Base-by-base conservation (phyloP, 306 rosid genomes). In the Carpinus fangiana region DNA sequence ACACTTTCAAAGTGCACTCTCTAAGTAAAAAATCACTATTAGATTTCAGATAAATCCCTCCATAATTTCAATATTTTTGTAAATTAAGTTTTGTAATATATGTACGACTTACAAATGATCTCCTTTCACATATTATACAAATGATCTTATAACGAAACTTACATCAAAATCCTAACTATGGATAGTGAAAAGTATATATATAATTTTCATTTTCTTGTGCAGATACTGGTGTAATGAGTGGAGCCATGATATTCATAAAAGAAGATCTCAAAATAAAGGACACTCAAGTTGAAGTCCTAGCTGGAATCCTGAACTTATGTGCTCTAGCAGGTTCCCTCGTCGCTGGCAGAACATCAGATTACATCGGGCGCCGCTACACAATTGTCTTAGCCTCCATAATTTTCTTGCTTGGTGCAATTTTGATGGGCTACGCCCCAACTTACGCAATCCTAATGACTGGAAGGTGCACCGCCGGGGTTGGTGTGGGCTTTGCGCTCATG, bases 141-240 rank as follows among this genome's bases (percentile, higher is more conserved):
- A 45, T 45, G 1, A 45, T 1, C 11, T 7, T 47, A 47, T 47
- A 47, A 47, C 43, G 43, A 47, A 47, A 47, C 2, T 7, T 47
- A 5, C 51, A 11, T 47, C 10, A 47, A 47, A 8, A 47, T 47
- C 13, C 51, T 52, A 52, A 34, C 68, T 28, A 28, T 31, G 34
- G 14, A 61, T 18, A 55, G 26, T 26, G 18, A 8, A 8, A 55
- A 55, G 61, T 61, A 61, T 28, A 12, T 38, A 12, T 28, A 12
- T 38, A 12, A 31, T 16, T 28, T 62, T 16, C 3, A 62, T 62
- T 62, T 28, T 62, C 77, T 2, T 68, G 16, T 81, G 70, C 80
- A 92, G 97, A 92, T 53, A 92, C 95, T 0, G 98, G 97, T 23
- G 98, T 94, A 3, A 94, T 94, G 98, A 90, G 97, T 81, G 98